Evolutionary conservation across 2,329 filamentous ascomycete genomes (phyloP), one percentile per base, ranked within the genome.

Genomic region (Fusarium sp.): DNA sequence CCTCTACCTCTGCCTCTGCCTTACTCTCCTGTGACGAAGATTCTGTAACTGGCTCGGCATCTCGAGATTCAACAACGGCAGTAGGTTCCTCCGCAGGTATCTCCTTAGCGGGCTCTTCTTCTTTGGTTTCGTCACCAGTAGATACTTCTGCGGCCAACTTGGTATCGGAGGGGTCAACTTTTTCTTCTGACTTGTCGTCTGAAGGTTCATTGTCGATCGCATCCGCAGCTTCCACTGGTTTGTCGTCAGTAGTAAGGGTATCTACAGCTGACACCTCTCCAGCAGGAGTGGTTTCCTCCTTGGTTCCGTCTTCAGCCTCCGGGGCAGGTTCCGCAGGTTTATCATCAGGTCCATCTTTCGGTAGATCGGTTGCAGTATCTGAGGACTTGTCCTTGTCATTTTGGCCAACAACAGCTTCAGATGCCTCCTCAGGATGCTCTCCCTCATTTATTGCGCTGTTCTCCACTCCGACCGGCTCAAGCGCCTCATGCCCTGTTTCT

Each of bases 381-480:
- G 53, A 38, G 35, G 36, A 28, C 32, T 59, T 47, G 17, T 50
- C 42, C 35, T 55, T 63, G 8, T 70, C 60, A 30, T 38, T 38
- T 12, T 28, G 30, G 24, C 44, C 60, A 50, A 41, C 59, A 24
- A 18, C 41, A 42, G 22, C 38, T 41, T 44, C 54, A 26, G 63
- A 22, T n/a, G 50, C 48, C 57, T 69, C 65, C 30, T 70, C 57
- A 18, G 60, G 56, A 28, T 60, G 50, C 24, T 69, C 56, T n/a
- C 58, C 66, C 22, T 41, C n/a, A 41, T 41, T 28, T 38, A 22
- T n/a, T 26, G 50, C 39, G 15, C 66, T 60, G 32, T 63, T 54
- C 28, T 54, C 66, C 22, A 35, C 22, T 30, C n/a, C 45, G 32
- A 41, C 51, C 30, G 47, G 22, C 28, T 55, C 26, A 51, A 60